phyloP scores from a whole-genome alignment of 2,329 filamentous ascomycete species.

The Blastomyces parvus region DNA sequence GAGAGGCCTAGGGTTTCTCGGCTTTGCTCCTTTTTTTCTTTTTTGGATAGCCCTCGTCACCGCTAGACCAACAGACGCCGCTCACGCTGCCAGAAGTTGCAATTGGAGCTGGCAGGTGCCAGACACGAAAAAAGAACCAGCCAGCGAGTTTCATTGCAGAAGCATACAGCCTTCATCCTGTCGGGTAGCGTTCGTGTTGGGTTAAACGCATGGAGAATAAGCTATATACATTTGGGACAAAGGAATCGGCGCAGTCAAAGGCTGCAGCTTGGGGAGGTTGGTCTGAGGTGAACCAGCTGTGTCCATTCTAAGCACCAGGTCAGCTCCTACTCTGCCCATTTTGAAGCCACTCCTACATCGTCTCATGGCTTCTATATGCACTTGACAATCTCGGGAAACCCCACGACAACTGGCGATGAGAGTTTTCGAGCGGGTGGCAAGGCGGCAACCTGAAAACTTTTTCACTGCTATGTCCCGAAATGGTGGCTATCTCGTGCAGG shows the following conservation, averaged over 20 bases:
- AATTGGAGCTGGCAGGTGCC: background rate
- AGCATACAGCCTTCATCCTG: background rate
- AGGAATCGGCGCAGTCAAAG: background rate
- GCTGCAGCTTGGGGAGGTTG: background rate
- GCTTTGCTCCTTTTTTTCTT: background rate
- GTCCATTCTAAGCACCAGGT: background rate
- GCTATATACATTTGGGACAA: background rate
- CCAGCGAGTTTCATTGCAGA: background rate
- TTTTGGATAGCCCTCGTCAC: conserved; percentile 3
- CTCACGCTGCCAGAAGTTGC: background rate
- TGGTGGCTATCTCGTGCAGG: background rate
- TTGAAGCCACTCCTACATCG: background rate
- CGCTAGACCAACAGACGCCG: background rate
- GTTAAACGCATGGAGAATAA: conserved; percentile 6
- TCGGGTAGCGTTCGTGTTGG: background rate
- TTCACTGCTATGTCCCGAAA: background rate
- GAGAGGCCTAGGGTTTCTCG: background rate
- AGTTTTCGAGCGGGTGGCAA: background rate
- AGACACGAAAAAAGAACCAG: background rate
- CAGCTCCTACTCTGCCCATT: background rate
- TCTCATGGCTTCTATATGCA: background rate
- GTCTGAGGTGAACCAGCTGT: background rate
- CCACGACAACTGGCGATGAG: background rate
- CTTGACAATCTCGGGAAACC: background rate
- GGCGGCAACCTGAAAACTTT: background rate